Conservation (phyloP, 2,329 filamentous ascomycete species). For the Balansia obtecta region DNA sequence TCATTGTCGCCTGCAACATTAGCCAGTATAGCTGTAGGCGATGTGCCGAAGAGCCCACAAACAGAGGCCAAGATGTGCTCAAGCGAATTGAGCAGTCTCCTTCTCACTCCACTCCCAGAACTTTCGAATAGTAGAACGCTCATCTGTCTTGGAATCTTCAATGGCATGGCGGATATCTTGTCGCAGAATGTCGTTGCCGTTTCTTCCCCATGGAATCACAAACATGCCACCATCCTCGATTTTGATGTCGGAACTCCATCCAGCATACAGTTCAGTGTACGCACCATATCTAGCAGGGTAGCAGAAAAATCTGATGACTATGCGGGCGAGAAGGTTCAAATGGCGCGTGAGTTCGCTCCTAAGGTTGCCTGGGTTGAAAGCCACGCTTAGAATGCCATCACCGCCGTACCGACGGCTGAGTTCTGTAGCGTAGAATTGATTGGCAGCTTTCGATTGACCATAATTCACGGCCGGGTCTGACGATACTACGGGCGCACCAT, state of each 20-base stretch:
- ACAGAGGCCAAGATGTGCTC: background rate
- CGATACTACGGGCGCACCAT: background rate
- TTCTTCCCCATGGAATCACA: constrained; percentile 6
- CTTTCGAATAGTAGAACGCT: background rate
- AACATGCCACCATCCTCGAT: constrained; percentile 12
- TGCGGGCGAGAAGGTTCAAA: constrained; percentile 8
- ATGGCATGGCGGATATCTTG: constrained; percentile 2
- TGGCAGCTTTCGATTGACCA: constrained; percentile 18
- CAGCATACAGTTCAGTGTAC: constrained; percentile 36
- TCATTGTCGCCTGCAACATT: no score
- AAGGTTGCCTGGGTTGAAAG: constrained; percentile 28
- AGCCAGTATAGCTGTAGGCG: no score
- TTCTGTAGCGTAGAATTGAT: constrained; percentile 20
- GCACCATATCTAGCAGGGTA: constrained; percentile 25
- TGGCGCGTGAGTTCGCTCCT: constrained; percentile 24
- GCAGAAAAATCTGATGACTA: constrained; percentile 12
- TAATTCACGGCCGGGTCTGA: background rate
- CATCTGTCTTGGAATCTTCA: constrained; percentile 1
- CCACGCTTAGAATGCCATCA: constrained; percentile 18
- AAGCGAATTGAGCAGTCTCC: constrained; percentile 4
- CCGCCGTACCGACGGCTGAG: constrained; percentile 15
- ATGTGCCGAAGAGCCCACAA: no score
- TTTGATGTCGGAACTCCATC: constrained; percentile 29
- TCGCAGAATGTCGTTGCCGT: constrained; percentile 2
- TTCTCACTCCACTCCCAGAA: constrained; percentile 7